Evolutionary conservation across 768 basidiomycete genomes (phyloP), one percentile per base, ranked within the genome.

Genomic region (Leucogyrophana mollusca): DNA sequence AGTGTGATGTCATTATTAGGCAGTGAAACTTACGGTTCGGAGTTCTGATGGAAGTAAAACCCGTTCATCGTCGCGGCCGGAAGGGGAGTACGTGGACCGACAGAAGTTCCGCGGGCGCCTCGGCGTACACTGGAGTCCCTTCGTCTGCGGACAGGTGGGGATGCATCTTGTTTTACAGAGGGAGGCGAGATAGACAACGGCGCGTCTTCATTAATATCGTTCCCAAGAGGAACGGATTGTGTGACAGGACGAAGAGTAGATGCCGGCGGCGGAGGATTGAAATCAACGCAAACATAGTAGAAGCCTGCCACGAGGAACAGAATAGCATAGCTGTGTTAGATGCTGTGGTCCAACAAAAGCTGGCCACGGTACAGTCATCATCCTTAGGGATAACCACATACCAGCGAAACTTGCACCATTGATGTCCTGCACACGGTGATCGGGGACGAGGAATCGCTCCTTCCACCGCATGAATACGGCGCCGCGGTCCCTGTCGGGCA

Each of bases 381-480:
- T 20, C 24, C 35, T 50, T 45, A 35, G 49, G 47, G 34, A 34
- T 27, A 38, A 36, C 37, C 14, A 72, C 80, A 62, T 55, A 91
- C 92, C 93, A 58, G 94, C 94, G 66, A 94, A 96, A 62, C 90
- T 92, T 17, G 94, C 94, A 35, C 94, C 94, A 57, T 83, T 91
- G 68, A 97, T 95, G 64, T 94, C 91, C 65, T 90, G 84, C 23
- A 95, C 90, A 49, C 85, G 81, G 69, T 94, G 90, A 65, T 94
- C 90, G 2, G 94, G 94, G n/a, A 97, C 90, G 43, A 98, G 73
- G 67, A 96, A 97, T 58, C 85, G 76, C 69, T 98, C 95, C 69
- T 98, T 98, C 88, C 93, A 94, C 50, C 95, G 76, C 87, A 98
- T 92, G 64, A 97, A 98, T 23, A 94, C 82, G 20, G 86, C 86